phyloP scores from a whole-genome alignment of 768 basidiomycete genomes.

The Tephrocybe sp. region DNA sequence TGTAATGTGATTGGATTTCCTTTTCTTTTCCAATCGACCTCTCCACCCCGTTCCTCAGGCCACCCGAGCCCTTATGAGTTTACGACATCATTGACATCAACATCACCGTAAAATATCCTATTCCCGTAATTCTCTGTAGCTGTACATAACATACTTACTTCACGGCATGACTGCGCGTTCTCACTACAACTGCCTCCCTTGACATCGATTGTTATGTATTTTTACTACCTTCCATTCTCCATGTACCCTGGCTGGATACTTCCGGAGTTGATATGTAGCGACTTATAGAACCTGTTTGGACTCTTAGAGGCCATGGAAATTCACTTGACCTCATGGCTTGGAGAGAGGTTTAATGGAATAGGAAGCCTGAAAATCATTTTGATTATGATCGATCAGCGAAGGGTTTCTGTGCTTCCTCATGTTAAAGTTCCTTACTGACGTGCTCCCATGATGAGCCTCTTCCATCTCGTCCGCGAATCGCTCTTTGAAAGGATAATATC shows the following conservation, averaged over 20 bases:
- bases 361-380: too few species aligned
- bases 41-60: neutral
- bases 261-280: slow-evolving; percentile 5
- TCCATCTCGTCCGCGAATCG: too few species aligned
- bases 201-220: slow-evolving; percentile 1
- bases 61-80: neutral
- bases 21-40: too few species aligned
- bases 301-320: too few species aligned
- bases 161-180: neutral
- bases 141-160: neutral
- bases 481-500: too few species aligned
- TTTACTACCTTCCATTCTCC: slow-evolving; percentile 3
- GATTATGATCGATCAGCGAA: too few species aligned
- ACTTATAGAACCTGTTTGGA: too few species aligned
- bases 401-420: too few species aligned
- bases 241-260: slow-evolving; percentile 4
- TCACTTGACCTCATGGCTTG: too few species aligned
- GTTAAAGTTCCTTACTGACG: too few species aligned
- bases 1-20: slow-evolving; percentile 3
- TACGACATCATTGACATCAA: neutral
- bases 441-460: too few species aligned
- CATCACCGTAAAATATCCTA: neutral
- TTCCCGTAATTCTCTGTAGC: neutral
- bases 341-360: too few species aligned
- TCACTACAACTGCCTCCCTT: neutral